Percentiles rank a stretch among this genome's conserved stretches.
Evolutionary conservation across 176 grass and related monocot genomes (phyloP).

Genomic region (Oryza coarctata): DNA sequence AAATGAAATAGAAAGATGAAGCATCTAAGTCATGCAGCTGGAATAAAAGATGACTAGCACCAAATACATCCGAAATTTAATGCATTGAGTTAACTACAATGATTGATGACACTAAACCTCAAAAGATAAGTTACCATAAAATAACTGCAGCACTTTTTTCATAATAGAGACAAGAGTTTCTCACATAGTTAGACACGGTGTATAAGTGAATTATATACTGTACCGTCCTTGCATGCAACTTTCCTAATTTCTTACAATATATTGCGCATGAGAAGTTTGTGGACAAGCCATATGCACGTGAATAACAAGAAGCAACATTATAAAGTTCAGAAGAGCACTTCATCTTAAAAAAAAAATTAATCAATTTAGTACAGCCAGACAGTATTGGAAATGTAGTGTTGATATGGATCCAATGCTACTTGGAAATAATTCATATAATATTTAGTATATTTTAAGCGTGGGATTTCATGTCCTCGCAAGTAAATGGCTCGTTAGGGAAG

Average conservation of each 20-base stretch:
- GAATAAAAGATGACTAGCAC: not conserved
- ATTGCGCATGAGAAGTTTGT: not conserved
- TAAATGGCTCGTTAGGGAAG: not conserved
- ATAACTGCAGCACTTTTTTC: not conserved
- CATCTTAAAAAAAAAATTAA: not conserved
- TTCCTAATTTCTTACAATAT: not conserved
- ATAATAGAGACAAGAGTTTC: slow-evolving; percentile 6
- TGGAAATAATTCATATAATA: slow-evolving; percentile 1
- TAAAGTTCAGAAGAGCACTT: not conserved
- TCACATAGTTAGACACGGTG: not conserved
- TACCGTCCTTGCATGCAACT: not conserved
- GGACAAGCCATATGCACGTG: slow-evolving; percentile 12
- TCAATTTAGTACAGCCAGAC: not conserved
- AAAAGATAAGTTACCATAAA: not conserved
- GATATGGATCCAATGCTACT: not conserved
- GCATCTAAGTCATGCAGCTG: not conserved
- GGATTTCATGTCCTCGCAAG: not conserved
- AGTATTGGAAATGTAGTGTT: slow-evolving; percentile 13
- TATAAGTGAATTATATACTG: slow-evolving; percentile 3
- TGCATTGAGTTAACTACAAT: not conserved
- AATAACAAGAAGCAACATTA: not conserved
- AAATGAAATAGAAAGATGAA: not conserved
- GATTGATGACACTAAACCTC: slow-evolving; percentile 8
- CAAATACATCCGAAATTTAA: not conserved
- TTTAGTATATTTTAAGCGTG: not conserved